A percentile compares a stretch with the other conserved stretches of the same genome.
These are phyloP conservation scores for Pyronema omphalodes DNA, from an alignment of 495 filamentous ascomycete species.

Conservation along the genomic window DNA sequence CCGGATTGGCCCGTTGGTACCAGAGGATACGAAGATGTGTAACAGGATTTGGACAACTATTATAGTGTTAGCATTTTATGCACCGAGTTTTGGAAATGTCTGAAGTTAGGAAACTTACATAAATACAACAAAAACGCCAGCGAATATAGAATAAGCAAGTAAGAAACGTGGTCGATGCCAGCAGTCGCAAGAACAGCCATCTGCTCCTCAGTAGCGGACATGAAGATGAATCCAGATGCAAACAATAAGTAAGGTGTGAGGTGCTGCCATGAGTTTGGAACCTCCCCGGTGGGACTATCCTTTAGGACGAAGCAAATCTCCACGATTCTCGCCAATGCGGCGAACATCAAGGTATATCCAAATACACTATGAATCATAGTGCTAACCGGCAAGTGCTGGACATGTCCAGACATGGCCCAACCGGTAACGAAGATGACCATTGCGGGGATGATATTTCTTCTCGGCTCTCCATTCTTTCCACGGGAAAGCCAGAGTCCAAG, in stretches of 20 bases:
- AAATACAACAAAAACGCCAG: constrained; percentile 81
- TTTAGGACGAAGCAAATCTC: constrained; percentile 76
- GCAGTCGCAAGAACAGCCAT: constrained; percentile 56
- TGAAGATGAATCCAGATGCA: constrained; percentile 89
- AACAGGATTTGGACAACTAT: constrained; percentile 17
- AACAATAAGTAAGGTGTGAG: constrained; percentile 77
- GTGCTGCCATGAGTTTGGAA: constrained; percentile 78
- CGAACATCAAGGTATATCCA: constrained; percentile 88
- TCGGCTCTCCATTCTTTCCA: constrained; percentile 61
- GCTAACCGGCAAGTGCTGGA: constrained; percentile 63
- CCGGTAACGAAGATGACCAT: constrained; percentile 83
- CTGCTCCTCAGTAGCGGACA: constrained; percentile 93
- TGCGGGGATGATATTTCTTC: constrained; percentile 80
- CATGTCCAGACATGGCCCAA: constrained; percentile 84
- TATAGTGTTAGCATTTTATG: not conserved
- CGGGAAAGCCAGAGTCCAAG: constrained; percentile 82
- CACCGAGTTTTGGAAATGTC: not conserved
- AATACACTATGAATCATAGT: constrained; percentile 84
- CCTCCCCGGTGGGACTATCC: constrained; percentile 45
- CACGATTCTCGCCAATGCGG: constrained; percentile 64
- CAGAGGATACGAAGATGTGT: constrained; percentile 4
- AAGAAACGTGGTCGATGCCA: constrained; percentile 72
- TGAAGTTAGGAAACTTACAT: constrained; percentile 33
- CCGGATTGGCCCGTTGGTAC: not conserved
- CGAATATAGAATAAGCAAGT: constrained; percentile 78